phyloP scores from a whole-genome alignment of 345 rosid species.

The Camelina sativa region DNA sequence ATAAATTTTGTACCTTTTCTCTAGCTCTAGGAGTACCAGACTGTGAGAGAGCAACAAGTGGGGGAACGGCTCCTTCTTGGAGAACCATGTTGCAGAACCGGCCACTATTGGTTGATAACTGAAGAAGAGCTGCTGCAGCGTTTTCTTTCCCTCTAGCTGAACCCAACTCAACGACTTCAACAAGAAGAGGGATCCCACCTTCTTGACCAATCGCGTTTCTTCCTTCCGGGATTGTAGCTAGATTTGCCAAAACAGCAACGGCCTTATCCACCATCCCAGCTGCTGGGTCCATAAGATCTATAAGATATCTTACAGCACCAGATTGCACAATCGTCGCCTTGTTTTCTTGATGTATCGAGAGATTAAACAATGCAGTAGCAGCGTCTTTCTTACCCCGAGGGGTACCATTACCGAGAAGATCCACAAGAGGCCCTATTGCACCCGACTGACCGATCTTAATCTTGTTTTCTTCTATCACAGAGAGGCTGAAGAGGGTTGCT shows the following conservation, averaged over 20 bases:
- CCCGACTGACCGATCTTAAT: conserved; percentile 91
- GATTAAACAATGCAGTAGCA: conserved; percentile 93
- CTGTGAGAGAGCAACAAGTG: conserved; percentile 86
- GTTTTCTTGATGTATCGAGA: conserved; percentile 93
- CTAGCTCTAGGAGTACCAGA: conserved; percentile 95
- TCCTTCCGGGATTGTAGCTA: conserved; percentile 81
- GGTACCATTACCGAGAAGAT: conserved; percentile 84
- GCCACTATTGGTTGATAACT: conserved; percentile 72
- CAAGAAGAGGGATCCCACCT: conserved; percentile 79
- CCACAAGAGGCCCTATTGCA: conserved; percentile 87
- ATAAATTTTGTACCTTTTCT: conserved; percentile 70
- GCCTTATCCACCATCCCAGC: conserved; percentile 99
- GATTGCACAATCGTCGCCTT: conserved; percentile 83
- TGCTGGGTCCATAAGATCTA: conserved; percentile 97
- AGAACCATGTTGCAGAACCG: conserved; percentile 84
- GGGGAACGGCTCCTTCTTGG: conserved; percentile 97
- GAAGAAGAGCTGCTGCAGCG: conserved; percentile 98
- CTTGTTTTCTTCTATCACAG: conserved; percentile 93
- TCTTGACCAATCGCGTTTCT: conserved; percentile 82
- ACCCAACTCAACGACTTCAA: conserved; percentile 97
- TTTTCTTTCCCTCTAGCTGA: conserved; percentile 97
- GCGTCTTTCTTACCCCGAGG: conserved; percentile 96
- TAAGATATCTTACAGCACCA: conserved; percentile 89
- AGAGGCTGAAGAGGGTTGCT: conserved; percentile 96
- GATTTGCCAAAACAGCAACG: conserved; percentile 95